Percentiles rank a stretch among this genome's conserved stretches.
Evolutionary conservation across 768 basidiomycete species (phyloP).

Genomic region (Phylloporus scabripes): DNA sequence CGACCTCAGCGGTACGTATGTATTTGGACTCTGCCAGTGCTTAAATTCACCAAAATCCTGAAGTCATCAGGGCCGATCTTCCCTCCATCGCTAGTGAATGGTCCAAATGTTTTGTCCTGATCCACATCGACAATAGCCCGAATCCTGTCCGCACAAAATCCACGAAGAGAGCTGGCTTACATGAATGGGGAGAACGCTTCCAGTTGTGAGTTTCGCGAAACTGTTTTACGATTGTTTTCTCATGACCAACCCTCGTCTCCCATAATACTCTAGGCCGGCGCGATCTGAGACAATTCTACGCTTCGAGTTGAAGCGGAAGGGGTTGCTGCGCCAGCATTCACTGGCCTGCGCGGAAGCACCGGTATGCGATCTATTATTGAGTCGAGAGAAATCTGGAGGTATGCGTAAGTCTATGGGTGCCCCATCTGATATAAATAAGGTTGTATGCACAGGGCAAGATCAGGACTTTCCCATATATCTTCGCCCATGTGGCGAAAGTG

Average conservation of each 20-base stretch:
- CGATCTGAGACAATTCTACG: slow-evolving; percentile 15
- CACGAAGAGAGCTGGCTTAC: slow-evolving; percentile 16
- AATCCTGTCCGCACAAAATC: slow-evolving; percentile 9
- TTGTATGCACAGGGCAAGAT: slow-evolving; percentile 6
- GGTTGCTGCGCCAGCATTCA: slow-evolving; percentile 6
- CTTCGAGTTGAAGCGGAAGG: slow-evolving; percentile 25
- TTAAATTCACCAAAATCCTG: neutral
- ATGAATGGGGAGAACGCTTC: slow-evolving; percentile 22
- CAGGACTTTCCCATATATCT: slow-evolving; percentile 16
- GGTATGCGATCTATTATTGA: slow-evolving; percentile 16
- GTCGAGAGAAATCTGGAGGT: slow-evolving; percentile 10
- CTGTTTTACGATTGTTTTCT: neutral
- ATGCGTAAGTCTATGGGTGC: neutral
- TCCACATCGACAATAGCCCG: slow-evolving; percentile 15
- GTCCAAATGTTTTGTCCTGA: slow-evolving; percentile 23
- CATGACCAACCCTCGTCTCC: neutral
- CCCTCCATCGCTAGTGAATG: slow-evolving; percentile 15
- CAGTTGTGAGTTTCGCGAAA: slow-evolving; percentile 11
- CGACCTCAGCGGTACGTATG: slow-evolving; percentile 15
- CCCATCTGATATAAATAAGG: neutral
- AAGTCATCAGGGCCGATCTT: slow-evolving; percentile 25
- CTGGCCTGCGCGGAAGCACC: slow-evolving; percentile 14
- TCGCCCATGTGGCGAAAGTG: slow-evolving; percentile 4
- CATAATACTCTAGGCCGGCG: slow-evolving; percentile 4
- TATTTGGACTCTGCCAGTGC: no score